A percentile compares a stretch with the other conserved stretches of the same genome.
phyloP scores from a whole-genome alignment of 2,329 filamentous ascomycete species.

The Sodiomyces alkalinus region DNA sequence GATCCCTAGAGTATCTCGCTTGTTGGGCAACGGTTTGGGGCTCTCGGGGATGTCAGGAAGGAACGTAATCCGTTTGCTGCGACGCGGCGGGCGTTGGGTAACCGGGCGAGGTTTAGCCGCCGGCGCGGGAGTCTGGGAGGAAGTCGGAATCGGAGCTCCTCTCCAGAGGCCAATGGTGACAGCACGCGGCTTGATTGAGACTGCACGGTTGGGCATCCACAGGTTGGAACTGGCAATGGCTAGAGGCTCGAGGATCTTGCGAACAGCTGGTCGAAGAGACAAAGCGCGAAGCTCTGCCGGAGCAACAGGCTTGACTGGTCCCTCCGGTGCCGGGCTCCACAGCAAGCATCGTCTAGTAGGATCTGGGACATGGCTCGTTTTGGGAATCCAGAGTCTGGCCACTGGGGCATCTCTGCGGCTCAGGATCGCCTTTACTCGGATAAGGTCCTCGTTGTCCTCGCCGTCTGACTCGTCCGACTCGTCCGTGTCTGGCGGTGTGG shows the following conservation, averaged over 20 bases:
- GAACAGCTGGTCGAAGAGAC: conserved; percentile 18
- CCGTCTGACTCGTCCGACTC: conserved; percentile 29
- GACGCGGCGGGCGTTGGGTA: conserved; percentile 37
- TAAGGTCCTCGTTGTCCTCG: conserved; percentile 15
- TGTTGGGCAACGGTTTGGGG: conserved; percentile 41
- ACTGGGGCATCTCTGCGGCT: conserved; percentile 2
- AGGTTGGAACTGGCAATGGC: conserved; percentile 20
- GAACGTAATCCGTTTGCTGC: conserved; percentile 38
- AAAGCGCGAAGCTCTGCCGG: conserved; percentile 13
- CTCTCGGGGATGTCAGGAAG: conserved; percentile 50
- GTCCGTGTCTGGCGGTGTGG: conserved; percentile 39
- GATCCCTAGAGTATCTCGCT: conserved; percentile 43
- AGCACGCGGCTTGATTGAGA: conserved; percentile 9
- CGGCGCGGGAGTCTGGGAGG: conserved; percentile 7
- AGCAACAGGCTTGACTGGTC: conserved; percentile 2
- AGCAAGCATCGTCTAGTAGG: no score
- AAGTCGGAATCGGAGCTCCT: conserved; percentile 3
- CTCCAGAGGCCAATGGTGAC: conserved; percentile 16
- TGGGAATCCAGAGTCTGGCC: conserved; percentile 3
- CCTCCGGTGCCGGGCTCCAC: not conserved
- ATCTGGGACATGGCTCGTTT: not conserved
- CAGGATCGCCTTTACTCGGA: conserved; percentile 1
- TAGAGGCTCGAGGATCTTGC: conserved; percentile 18
- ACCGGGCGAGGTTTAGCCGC: conserved; percentile 23
- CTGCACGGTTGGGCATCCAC: conserved; percentile 18